These are phyloP conservation scores for Trichoderma citrinoviride DNA, from an alignment of 2,329 filamentous ascomycete species.

Conservation along the genomic window DNA sequence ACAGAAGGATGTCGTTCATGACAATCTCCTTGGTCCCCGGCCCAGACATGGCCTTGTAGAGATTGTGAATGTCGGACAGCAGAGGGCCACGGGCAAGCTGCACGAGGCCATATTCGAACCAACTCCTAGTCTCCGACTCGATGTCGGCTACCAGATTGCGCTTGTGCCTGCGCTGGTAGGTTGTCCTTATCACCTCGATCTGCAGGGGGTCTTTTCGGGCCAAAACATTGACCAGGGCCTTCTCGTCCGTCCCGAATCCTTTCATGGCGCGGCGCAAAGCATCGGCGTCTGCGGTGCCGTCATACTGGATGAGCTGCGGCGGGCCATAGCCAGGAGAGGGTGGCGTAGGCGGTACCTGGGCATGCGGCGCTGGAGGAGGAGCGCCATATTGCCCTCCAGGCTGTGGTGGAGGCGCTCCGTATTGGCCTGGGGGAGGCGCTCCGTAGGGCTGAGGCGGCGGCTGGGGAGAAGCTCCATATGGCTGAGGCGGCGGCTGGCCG, in stretches of 20 bases:
- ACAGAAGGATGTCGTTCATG: constrained; percentile 81
- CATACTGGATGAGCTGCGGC: constrained; percentile 65
- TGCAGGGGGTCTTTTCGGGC: constrained; percentile 75
- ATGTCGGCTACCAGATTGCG: constrained; percentile 74
- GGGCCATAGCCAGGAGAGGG: constrained; percentile 74
- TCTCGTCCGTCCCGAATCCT: constrained; percentile 87
- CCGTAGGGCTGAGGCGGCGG: constrained; percentile 25
- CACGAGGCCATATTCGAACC: constrained; percentile 72
- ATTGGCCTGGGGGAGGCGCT: constrained; percentile 27
- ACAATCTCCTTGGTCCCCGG: constrained; percentile 81
- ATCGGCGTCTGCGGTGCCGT: constrained; percentile 67
- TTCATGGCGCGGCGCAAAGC: constrained; percentile 82
- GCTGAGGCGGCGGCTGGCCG: constrained; percentile 26
- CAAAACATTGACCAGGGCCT: constrained; percentile 67
- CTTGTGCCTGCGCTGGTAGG: constrained; percentile 63
- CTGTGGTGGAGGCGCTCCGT: constrained; percentile 35
- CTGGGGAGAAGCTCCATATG: constrained; percentile 36
- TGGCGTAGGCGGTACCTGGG: constrained; percentile 53
- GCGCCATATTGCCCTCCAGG: constrained; percentile 38
- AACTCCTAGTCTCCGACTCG: constrained; percentile 70
- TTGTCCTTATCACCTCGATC: constrained; percentile 63
- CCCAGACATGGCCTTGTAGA: constrained; percentile 72
- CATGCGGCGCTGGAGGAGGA: constrained; percentile 37
- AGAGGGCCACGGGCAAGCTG: constrained; percentile 77
- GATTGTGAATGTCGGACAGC: constrained; percentile 67